Base-by-base conservation (phyloP, 1,139 yeast genomes). In the Hyphopichia pseudoburtonii region DNA sequence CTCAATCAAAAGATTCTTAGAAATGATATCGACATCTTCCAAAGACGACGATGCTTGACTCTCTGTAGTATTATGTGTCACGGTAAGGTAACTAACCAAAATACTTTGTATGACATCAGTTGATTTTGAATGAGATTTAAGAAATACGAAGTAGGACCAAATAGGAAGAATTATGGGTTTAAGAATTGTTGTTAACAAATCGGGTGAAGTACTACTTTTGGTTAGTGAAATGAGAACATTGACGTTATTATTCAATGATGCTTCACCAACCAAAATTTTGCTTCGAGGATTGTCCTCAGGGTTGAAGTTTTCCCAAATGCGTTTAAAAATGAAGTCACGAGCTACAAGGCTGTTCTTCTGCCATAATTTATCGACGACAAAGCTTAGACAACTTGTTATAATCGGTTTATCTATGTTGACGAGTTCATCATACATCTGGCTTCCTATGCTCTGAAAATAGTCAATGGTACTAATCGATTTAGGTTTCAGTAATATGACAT, bases 221-320 rank as follows among this genome's bases (percentile, higher is more conserved):
- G 84, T 62, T 10, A 87, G 50, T 0, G 92, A 79, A 1, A 84
- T 62, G 12, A 84, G 50, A 0, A 83, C 88, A 54, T 82, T 83
- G n/a, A 85, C 62, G 6, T 69, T 67, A 55, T 83, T 80, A 48
- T 84, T 84, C 14, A 86, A 54, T 6, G 70, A 70, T 11, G 69
- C 64, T 38, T 77, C 86, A 9, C 67, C 39, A 0, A 73, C 69
- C 1, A 74, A 46, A 1, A 66, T 50, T 5, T 39, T 40, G 10
- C 40, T 46, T 10, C 32, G 26, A 3, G 39, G 26, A 3, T 32
- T 37, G 1, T 35, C 30, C 9, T 38, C 18, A 0, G 82, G 82
- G 39, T 60, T 54, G 28, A 81, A 62, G 1, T 54, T 54, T 0
- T 43, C 29, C 78, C 83, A 77, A 1, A 83, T 55, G 37, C 51